Evolutionary conservation across 139 green algal species (phyloP).

Genomic region (Zygnema circumcarinatum): DNA sequence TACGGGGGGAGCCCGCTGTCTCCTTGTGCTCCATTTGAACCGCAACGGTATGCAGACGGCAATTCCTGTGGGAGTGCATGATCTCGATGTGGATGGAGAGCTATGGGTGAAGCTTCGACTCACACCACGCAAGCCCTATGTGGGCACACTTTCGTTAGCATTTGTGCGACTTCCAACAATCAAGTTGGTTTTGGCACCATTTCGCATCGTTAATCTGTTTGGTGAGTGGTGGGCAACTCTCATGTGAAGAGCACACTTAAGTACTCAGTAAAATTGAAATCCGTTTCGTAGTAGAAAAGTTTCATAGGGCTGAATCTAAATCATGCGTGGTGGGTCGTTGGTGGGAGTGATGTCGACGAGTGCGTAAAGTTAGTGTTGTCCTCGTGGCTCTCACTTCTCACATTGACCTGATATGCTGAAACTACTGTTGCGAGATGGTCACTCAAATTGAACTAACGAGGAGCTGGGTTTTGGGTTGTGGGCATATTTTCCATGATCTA

Average conservation of each 20-base stretch:
- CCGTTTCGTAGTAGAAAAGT: too few species aligned
- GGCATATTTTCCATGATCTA: background rate
- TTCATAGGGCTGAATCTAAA: too few species aligned
- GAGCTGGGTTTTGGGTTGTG: background rate
- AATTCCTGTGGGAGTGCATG: conserved; percentile 85
- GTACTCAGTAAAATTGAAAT: too few species aligned
- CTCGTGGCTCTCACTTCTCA: too few species aligned
- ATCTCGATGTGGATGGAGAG: conserved; percentile 91
- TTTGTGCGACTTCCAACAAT: conserved; percentile 90
- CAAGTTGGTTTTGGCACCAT: conserved; percentile 69
- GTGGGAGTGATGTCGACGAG: too few species aligned
- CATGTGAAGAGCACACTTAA: too few species aligned
- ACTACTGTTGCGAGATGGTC: too few species aligned
- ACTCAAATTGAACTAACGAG: too few species aligned
- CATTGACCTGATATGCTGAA: too few species aligned
- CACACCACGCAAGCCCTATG: conserved; percentile 88
- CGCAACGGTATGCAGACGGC: background rate
- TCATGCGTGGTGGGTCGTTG: too few species aligned
- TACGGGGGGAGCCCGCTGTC: conserved; percentile 15
- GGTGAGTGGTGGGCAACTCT: conserved; percentile 42
- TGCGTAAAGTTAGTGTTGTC: too few species aligned
- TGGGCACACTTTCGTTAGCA: conserved; percentile 87
- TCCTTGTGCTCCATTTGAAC: conserved; percentile 50
- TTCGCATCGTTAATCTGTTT: conserved; percentile 63
- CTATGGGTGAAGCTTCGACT: conserved; percentile 95